phyloP scores from a whole-genome alignment of 2,329 filamentous ascomycete species.

The Cyclaneusma minus region DNA sequence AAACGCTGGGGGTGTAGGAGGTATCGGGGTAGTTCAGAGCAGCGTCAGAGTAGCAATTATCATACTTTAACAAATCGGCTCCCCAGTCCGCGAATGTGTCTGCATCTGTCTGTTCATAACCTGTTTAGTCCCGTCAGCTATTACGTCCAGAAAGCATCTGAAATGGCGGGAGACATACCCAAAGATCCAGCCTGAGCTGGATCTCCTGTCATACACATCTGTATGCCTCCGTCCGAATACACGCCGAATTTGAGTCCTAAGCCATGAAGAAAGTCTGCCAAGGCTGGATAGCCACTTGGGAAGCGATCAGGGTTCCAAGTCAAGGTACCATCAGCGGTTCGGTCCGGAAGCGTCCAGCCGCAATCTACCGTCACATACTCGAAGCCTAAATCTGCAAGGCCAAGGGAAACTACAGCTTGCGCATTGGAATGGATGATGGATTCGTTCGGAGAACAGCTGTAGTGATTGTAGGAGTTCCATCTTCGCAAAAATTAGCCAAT shows the following conservation, averaged over 20 bases:
- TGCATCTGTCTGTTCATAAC: slow-evolving; percentile 12
- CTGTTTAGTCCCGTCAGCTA: slow-evolving; percentile 3
- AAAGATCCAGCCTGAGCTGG: slow-evolving; percentile 12
- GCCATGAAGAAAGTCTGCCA: slow-evolving; percentile 25
- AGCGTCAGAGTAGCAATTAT: slow-evolving; percentile 19
- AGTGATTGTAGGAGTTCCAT: slow-evolving; percentile 36
- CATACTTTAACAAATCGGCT: slow-evolving; percentile 28
- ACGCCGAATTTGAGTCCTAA: slow-evolving; percentile 26
- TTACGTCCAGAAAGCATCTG: not conserved
- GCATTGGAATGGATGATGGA: slow-evolving; percentile 29
- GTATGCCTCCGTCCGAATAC: slow-evolving; percentile 22
- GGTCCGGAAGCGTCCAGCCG: slow-evolving; percentile 26
- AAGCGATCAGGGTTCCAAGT: slow-evolving; percentile 26
- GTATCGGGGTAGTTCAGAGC: slow-evolving; percentile 20
- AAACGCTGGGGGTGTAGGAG: slow-evolving; percentile 19
- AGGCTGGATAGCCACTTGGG: slow-evolving; percentile 24
- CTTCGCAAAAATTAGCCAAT: slow-evolving; percentile 2
- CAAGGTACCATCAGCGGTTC: slow-evolving; percentile 20
- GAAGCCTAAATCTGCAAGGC: slow-evolving; percentile 28
- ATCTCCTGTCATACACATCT: slow-evolving; percentile 16
- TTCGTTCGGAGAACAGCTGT: slow-evolving; percentile 29
- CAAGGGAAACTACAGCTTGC: slow-evolving; percentile 28
- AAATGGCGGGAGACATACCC: slow-evolving; percentile 11
- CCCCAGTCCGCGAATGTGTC: slow-evolving; percentile 15
- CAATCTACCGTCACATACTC: slow-evolving; percentile 33